Percentiles rank a stretch among this genome's conserved stretches.
These are phyloP conservation scores for Rhodosporidiobolus sp. DNA, from an alignment of 768 basidiomycete species.

Conservation along the genomic window DNA sequence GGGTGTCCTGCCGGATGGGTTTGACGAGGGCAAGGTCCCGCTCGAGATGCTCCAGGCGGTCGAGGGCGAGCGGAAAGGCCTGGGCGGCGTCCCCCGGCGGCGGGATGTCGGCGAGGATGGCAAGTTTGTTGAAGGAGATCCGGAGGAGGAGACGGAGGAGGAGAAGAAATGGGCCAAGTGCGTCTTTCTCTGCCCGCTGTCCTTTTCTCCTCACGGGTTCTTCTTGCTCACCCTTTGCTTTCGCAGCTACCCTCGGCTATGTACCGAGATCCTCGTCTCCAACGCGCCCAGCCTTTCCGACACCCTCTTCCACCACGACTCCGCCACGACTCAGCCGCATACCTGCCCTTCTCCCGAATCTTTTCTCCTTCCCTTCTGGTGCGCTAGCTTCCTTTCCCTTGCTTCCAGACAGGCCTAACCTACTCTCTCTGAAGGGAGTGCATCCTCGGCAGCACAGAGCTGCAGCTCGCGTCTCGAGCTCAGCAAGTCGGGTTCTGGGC, in stretches of 20 bases:
- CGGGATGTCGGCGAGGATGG: conserved; percentile 15
- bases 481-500: conserved; percentile 87
- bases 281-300: conserved; percentile 94
- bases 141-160: conserved; percentile 14
- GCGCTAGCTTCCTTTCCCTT: background rate
- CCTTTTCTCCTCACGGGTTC: background rate
- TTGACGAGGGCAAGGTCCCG: conserved; percentile 33
- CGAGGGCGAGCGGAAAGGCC: conserved; percentile 19
- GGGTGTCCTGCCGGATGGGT: conserved; percentile 35
- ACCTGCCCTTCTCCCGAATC: conserved; percentile 21
- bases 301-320: conserved; percentile 61
- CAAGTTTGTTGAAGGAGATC: background rate
- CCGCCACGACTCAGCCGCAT: conserved; percentile 26
- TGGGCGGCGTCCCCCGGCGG: conserved; percentile 33
- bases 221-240: background rate
- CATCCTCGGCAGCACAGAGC: conserved; percentile 68
- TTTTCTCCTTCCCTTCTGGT: conserved; percentile 36
- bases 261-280: conserved; percentile 91
- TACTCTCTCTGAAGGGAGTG: conserved; percentile 20
- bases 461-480: conserved; percentile 82
- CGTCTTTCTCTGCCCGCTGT: background rate
- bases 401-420: background rate
- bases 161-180: conserved; percentile 25
- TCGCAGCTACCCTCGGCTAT: conserved; percentile 82
- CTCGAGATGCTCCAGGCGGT: conserved; percentile 26